phyloP scores from a whole-genome alignment of 768 basidiomycete genomes.

The Agrocybe praecox region DNA sequence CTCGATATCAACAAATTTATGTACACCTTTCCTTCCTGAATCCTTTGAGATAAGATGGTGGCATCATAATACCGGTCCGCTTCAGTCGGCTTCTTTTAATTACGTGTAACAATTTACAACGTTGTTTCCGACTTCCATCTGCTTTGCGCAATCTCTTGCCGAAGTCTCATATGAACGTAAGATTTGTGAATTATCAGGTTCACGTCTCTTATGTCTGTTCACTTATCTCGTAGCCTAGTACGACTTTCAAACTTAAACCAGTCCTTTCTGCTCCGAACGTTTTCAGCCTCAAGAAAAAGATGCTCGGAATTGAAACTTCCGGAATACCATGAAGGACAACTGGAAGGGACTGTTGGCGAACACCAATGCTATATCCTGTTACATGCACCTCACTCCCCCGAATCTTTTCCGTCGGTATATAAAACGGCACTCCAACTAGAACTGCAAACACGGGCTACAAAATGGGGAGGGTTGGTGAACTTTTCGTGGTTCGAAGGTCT shows the following conservation, averaged over 20 bases:
- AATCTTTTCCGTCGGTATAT: constrained; percentile 47
- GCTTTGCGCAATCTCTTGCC: no score
- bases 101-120: no score
- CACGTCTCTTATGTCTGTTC: no score
- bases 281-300: neutral
- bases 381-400: constrained; percentile 50
- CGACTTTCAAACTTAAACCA: neutral
- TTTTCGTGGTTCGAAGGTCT: constrained; percentile 49
- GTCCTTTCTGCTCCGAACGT: neutral
- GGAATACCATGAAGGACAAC: constrained; percentile 22
- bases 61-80: no score
- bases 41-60: no score
- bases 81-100: no score
- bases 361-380: constrained; percentile 62
- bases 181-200: no score
- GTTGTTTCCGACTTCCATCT: no score
- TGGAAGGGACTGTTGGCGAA: constrained; percentile 53
- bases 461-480: constrained; percentile 63
- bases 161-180: no score
- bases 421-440: constrained; percentile 52
- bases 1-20: no score
- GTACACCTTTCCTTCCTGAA: no score
- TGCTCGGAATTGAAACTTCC: constrained; percentile 2
- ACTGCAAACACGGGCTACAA: constrained; percentile 43
- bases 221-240: neutral